Conservation (phyloP, 2,329 filamentous ascomycete genomes). For the Juglanconis juglandina region DNA sequence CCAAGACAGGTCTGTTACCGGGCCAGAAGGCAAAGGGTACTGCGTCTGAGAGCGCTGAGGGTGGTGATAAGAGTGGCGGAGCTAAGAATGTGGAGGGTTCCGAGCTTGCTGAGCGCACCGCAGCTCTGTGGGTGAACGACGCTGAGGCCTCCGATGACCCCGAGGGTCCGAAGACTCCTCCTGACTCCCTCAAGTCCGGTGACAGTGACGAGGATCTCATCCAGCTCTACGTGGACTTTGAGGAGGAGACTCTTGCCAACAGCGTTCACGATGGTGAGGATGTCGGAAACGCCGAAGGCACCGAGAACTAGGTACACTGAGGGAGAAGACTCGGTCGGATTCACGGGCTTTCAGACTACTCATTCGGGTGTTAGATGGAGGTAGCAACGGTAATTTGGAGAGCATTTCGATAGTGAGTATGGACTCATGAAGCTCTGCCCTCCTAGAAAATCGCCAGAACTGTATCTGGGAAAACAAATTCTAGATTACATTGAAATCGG, state of each 20-base stretch:
- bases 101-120: not conserved
- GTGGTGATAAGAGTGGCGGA: not conserved
- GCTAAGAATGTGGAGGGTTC: not conserved
- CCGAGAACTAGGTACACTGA: not conserved
- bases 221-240: slow-evolving; percentile 3
- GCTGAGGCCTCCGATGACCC: not conserved
- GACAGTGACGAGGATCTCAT: slow-evolving; percentile 15
- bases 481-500: too few relatives aligned
- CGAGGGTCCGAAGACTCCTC: not conserved
- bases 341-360: not conserved
- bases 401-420: too few relatives aligned
- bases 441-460: too few relatives aligned
- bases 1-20: not conserved
- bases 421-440: too few relatives aligned
- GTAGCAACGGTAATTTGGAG: too few relatives aligned
- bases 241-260: not conserved
- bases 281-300: slow-evolving; percentile 3
- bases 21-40: not conserved
- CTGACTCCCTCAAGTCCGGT: not conserved
- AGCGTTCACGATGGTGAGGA: not conserved
- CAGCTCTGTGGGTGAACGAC: not conserved
- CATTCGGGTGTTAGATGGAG: not conserved
- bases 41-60: not conserved
- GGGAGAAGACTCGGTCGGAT: too few relatives aligned
- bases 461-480: too few relatives aligned